phyloP scores from a whole-genome alignment of 1,284 basidiomycete species.

The Microbotryomycetes sp. region DNA sequence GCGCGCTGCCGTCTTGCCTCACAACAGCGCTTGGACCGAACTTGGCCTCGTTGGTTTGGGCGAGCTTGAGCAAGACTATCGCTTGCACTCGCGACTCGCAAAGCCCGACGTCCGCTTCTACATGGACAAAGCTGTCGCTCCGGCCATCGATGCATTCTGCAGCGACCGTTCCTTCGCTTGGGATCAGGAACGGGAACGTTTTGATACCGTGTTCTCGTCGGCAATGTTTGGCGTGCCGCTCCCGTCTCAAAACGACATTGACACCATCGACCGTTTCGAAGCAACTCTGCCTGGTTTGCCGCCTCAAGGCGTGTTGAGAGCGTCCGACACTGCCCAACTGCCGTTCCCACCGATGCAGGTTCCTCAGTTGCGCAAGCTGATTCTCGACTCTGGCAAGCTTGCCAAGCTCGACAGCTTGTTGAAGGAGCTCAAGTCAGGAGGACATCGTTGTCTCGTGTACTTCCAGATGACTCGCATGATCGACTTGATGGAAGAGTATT shows the following conservation, averaged over 20 bases:
- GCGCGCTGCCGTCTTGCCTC: constrained; percentile 34
- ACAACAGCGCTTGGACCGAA: constrained; percentile 35
- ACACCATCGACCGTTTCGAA: constrained; percentile 52
- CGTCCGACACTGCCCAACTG: constrained; percentile 66
- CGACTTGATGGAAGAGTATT: constrained; percentile 98
- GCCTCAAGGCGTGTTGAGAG: constrained; percentile 61
- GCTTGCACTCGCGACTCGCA: constrained; percentile 71
- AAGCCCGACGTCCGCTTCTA: constrained; percentile 73
- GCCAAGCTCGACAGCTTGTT: constrained; percentile 82
- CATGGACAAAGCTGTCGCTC: constrained; percentile 74
- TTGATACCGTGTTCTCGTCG: constrained; percentile 55
- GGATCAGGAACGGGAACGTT: constrained; percentile 47
- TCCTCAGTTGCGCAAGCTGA: constrained; percentile 89
- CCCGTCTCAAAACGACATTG: constrained; percentile 58
- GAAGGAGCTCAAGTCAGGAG: constrained; percentile 84
- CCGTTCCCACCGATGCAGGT: constrained; percentile 83
- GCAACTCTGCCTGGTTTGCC: constrained; percentile 57
- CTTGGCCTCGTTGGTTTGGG: constrained; percentile 53
- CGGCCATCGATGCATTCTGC: constrained; percentile 67
- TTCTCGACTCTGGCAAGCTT: constrained; percentile 95
- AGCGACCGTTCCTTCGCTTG: constrained; percentile 75
- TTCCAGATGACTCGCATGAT: constrained; percentile 99
- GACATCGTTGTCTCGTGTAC: constrained; percentile 92
- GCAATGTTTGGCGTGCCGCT: constrained; percentile 81
- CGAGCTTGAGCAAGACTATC: constrained; percentile 58